These are phyloP conservation scores for Sclerotinia sclerotiorum DNA, from an alignment of 2,329 filamentous ascomycete species.

Conservation along the genomic window DNA sequence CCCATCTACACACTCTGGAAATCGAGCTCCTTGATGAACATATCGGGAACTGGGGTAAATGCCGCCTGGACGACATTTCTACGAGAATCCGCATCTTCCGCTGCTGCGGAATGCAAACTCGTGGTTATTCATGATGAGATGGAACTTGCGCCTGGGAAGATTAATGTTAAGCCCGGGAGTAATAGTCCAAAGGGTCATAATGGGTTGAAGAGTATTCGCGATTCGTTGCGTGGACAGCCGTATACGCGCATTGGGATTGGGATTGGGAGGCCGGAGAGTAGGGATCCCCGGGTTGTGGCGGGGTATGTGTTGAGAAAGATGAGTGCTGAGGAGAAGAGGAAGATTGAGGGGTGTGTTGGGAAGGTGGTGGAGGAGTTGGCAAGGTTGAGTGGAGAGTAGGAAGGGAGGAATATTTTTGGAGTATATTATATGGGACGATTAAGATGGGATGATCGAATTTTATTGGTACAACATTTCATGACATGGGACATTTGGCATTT, in stretches of 20 bases:
- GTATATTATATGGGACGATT: background rate
- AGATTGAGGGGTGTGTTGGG: slow-evolving; percentile 35
- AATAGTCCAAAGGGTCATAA: slow-evolving; percentile 71
- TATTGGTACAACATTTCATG: background rate
- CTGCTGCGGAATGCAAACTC: slow-evolving; percentile 49
- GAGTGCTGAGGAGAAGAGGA: slow-evolving; percentile 33
- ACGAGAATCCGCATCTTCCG: slow-evolving; percentile 36
- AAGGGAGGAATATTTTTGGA: background rate
- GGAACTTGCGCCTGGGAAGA: slow-evolving; percentile 66
- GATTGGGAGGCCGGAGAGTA: slow-evolving; percentile 76
- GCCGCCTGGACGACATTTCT: slow-evolving; percentile 63
- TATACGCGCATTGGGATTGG: slow-evolving; percentile 71
- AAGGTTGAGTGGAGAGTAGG: slow-evolving; percentile 27
- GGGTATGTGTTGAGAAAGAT: slow-evolving; percentile 67
- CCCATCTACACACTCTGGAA: slow-evolving; percentile 67
- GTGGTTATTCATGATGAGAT: slow-evolving; percentile 89
- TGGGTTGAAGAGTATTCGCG: slow-evolving; percentile 67
- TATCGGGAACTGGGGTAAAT: slow-evolving; percentile 69
- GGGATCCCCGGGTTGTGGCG: slow-evolving; percentile 67
- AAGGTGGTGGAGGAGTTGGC: slow-evolving; percentile 36
- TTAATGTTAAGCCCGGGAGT: slow-evolving; percentile 63
- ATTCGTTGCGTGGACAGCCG: slow-evolving; percentile 47
- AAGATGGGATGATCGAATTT: background rate
- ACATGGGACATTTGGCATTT: background rate
- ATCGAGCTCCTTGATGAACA: slow-evolving; percentile 80